Evolutionary conservation across 2,329 filamentous ascomycete genomes (phyloP), one percentile per base, ranked within the genome.

Genomic region (Xylariaceae sp.): DNA sequence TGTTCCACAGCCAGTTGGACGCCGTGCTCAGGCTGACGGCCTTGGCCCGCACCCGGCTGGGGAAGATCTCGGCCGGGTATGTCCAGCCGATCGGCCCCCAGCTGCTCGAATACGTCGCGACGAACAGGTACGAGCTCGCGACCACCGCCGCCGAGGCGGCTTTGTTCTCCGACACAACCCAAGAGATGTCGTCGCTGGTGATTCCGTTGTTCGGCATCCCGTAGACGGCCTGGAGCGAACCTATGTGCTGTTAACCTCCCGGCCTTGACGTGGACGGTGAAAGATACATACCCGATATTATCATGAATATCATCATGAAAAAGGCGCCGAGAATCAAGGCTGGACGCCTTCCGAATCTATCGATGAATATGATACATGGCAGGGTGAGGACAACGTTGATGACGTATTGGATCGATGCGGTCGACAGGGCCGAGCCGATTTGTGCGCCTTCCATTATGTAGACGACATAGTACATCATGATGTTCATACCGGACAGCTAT

Each of bases 71-170:
- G 0, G 84, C 80, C 0, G 81, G 83, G 61, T 88, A 88, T 7
- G 78, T 77, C 78, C 78, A 81, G 0, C 69, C 72, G 0, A 70
- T 71, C 2, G 73, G 73, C 1, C 73, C 73, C 67, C 67, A 69
- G 1, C 67, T 68, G 4, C 67, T 73, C 20, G 88, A 88, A 65
- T 83, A 91, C 1, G 81, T 84, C 2, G 86, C 87, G 16, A 91
- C 87, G 65, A 90, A 89, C 18, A 91, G 81, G 67, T 90, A 91
- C 0, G 87, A 87, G 74, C 83, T 88, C 10, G 87, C 86, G 46
- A 87, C 86, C 45, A 92, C 81, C 16, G 79, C 88, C 55, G 82
- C 82, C 2, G 86, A 86, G 1, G 82, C 79, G 0, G 79, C 68
- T 2, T 77, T 73, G 61, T 83, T 80, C 54, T 78, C 70, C 41